Evolutionary conservation across 306 rosid genomes (phyloP).

Genomic region (Cucumis cinereus): DNA sequence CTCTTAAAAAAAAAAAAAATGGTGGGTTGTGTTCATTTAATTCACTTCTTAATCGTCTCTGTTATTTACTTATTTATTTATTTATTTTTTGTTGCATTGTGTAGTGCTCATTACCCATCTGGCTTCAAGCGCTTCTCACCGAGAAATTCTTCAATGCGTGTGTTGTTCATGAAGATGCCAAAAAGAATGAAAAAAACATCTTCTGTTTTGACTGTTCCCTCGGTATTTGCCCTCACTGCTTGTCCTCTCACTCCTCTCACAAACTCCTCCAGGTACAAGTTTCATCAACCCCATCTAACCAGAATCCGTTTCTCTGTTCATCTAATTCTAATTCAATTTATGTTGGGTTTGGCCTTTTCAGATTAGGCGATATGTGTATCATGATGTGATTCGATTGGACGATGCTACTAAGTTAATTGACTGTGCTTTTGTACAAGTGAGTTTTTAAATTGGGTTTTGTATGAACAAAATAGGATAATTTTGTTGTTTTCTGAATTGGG

Average conservation of each 20-base stretch:
- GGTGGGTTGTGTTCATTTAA: conserved; percentile 23
- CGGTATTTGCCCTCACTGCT: conserved; percentile 87
- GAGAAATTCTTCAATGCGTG: conserved; percentile 97
- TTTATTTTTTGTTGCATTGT: neutral
- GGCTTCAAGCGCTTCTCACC: conserved; percentile 57
- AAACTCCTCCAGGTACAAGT: conserved; percentile 59
- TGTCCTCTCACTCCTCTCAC: conserved; percentile 59
- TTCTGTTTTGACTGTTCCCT: conserved; percentile 82
- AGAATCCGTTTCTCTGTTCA: neutral
- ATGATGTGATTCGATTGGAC: conserved; percentile 64
- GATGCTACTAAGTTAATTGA: conserved; percentile 70
- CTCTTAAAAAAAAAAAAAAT: conserved; percentile 14
- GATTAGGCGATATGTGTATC: conserved; percentile 82
- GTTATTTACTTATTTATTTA: neutral
- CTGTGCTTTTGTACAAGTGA: conserved; percentile 73
- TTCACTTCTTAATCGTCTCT: neutral
- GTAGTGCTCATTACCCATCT: conserved; percentile 36
- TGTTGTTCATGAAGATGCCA: conserved; percentile 63
- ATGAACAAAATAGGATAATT: neutral
- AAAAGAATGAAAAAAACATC: conserved; percentile 82
- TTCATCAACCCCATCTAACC: neutral
- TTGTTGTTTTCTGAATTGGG: neutral
- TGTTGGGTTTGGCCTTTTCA: neutral
- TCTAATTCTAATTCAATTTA: too few species aligned
- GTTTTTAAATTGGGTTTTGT: neutral